These are phyloP conservation scores for Rubroboletus satanas DNA, from an alignment of 768 basidiomycete genomes.

Conservation along the genomic window DNA sequence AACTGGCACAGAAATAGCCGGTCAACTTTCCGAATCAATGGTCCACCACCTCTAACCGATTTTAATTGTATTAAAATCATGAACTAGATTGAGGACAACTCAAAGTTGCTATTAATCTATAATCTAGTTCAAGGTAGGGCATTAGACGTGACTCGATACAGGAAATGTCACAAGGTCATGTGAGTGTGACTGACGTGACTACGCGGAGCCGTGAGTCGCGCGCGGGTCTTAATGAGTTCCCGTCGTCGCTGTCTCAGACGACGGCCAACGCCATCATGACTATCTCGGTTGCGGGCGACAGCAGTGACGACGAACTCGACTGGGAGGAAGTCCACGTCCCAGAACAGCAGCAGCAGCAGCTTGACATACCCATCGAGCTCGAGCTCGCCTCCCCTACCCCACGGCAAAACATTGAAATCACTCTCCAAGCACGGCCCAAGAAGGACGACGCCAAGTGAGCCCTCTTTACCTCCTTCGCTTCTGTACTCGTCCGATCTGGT, in stretches of 20 bases:
- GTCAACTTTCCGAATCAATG: not conserved
- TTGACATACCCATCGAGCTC: conserved; percentile 22
- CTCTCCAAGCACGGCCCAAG: conserved; percentile 46
- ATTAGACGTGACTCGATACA: not conserved
- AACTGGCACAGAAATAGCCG: not conserved
- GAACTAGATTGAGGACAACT: not conserved
- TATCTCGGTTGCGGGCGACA: conserved; percentile 19
- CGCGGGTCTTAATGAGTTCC: conserved; percentile 7
- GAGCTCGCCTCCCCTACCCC: conserved; percentile 30
- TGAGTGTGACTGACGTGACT: conserved; percentile 20
- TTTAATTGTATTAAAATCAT: not conserved
- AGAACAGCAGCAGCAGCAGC: conserved; percentile 19
- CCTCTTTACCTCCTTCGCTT: not conserved
- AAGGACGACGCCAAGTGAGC: conserved; percentile 47
- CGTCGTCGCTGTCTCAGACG: conserved; percentile 1
- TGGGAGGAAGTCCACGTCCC: conserved; percentile 77
- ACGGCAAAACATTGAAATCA: conserved; percentile 64
- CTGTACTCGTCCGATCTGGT: conserved; percentile 8
- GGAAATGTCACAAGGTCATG: conserved; percentile 5
- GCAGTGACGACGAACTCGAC: conserved; percentile 66
- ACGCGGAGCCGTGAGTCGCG: conserved; percentile 18
- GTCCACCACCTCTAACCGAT: not conserved
- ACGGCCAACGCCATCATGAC: conserved; percentile 15
- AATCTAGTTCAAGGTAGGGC: not conserved
- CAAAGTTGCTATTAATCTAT: not conserved